Evolutionary conservation across 139 green algal genomes (phyloP).

Genomic region (Edaphochlamys debaryana): DNA sequence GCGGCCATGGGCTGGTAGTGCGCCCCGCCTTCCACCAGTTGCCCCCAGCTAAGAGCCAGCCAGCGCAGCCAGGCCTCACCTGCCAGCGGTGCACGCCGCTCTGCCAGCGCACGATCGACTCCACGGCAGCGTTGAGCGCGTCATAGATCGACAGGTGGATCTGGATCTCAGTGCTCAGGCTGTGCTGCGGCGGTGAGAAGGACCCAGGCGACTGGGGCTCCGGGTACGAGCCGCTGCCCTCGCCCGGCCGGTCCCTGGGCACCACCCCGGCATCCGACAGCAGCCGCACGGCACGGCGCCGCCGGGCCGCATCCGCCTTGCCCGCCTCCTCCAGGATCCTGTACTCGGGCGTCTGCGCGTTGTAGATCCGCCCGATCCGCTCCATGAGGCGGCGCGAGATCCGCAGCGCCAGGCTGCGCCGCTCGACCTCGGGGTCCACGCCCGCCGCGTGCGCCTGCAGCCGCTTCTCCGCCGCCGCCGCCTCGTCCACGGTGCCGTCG

Average conservation of each 20-base stretch:
- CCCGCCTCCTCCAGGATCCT: slow-evolving; percentile 8
- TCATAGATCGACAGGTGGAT: slow-evolving; percentile 43
- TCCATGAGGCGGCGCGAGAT: slow-evolving; percentile 18
- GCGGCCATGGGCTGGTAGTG: too few species aligned
- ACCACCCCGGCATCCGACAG: too few species aligned
- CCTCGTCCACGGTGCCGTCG: background rate
- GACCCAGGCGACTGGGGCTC: background rate
- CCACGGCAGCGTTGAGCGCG: slow-evolving; percentile 1
- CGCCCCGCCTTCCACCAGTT: too few species aligned
- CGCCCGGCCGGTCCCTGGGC: background rate
- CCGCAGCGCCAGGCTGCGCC: background rate
- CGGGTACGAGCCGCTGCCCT: too few species aligned
- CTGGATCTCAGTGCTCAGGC: slow-evolving; percentile 33
- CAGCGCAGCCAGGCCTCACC: too few species aligned
- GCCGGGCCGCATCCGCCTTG: background rate
- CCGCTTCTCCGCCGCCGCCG: background rate
- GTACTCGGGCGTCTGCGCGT: background rate
- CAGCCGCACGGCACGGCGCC: background rate
- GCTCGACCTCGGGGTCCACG: background rate
- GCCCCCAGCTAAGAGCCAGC: too few species aligned
- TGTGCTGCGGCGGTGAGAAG: background rate
- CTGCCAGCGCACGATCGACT: slow-evolving; percentile 42
- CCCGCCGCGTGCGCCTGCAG: background rate
- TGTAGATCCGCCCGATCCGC: slow-evolving; percentile 20
- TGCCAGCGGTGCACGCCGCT: slow-evolving; percentile 43